These are phyloP conservation scores for Umbelopsis sp. DNA, from an alignment of 192 early-diverging fungal genomes.

Conservation along the genomic window DNA sequence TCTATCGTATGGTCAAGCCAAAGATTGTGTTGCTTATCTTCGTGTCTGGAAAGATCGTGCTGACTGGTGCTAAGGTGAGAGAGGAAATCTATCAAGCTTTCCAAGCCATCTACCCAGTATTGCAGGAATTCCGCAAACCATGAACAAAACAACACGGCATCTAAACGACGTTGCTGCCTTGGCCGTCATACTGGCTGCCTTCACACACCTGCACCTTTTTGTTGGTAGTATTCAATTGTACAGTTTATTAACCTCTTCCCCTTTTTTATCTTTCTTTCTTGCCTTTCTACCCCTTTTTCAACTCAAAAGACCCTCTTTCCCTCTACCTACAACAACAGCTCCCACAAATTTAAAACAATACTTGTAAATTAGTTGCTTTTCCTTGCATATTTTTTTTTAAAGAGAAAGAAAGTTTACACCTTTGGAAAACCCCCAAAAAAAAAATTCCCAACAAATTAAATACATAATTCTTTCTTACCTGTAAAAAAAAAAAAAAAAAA, in stretches of 20 bases:
- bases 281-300: background rate
- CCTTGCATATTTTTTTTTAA: background rate
- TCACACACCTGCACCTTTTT: background rate
- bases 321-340: no score
- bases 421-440: background rate
- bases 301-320: background rate
- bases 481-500: background rate
- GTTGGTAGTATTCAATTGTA: slow-evolving; percentile 9
- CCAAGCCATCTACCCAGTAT: slow-evolving; percentile 96
- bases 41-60: slow-evolving; percentile 98
- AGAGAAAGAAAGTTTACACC: slow-evolving; percentile 14
- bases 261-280: background rate
- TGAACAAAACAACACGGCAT: slow-evolving; percentile 28
- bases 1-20: slow-evolving; percentile 98
- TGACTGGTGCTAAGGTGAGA: slow-evolving; percentile 98
- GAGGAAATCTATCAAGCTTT: slow-evolving; percentile 99
- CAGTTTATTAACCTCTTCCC: slow-evolving; percentile 11
- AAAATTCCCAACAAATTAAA: background rate
- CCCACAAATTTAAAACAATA: background rate
- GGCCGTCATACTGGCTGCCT: background rate
- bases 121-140: slow-evolving; percentile 84
- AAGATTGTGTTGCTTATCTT: slow-evolving; percentile 99
- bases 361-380: slow-evolving; percentile 16
- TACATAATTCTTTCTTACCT: background rate
- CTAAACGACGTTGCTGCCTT: background rate